Percentiles rank a stretch among this genome's conserved stretches.
phyloP scores from a whole-genome alignment of 768 basidiomycete species.

The Suillus spraguei region DNA sequence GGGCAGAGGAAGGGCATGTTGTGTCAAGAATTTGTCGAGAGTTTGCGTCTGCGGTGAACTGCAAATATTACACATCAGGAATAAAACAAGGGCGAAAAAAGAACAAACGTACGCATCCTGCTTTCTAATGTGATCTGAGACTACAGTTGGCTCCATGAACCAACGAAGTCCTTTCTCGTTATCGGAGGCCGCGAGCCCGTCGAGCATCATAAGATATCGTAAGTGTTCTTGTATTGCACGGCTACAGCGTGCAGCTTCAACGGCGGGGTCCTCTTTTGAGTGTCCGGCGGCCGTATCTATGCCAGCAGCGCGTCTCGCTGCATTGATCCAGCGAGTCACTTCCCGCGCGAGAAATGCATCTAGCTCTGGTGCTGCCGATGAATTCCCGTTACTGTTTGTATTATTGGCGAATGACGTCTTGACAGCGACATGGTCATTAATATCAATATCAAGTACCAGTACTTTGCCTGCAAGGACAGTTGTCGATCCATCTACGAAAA shows the following conservation, averaged over 20 bases:
- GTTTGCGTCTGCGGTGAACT: conserved; percentile 46
- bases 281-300: conserved; percentile 31
- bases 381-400: conserved; percentile 45
- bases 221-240: conserved; percentile 55
- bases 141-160: conserved; percentile 56
- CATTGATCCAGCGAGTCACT: conserved; percentile 58
- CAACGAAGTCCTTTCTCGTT: conserved; percentile 69
- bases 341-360: conserved; percentile 63
- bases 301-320: conserved; percentile 36
- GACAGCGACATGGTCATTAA: conserved; percentile 50
- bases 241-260: conserved; percentile 53
- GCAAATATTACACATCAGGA: not conserved
- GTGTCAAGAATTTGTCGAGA: conserved; percentile 67
- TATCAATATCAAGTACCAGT: conserved; percentile 77
- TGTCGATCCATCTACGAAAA: conserved; percentile 66
- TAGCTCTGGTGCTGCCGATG: conserved; percentile 45
- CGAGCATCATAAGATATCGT: conserved; percentile 71
- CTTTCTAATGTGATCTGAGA: conserved; percentile 22
- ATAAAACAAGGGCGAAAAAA: conserved; percentile 3
- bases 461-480: conserved; percentile 77
- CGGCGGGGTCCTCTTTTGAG: conserved; percentile 46
- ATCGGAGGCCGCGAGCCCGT: conserved; percentile 57
- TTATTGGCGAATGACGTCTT: conserved; percentile 74
- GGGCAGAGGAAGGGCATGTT: conserved; percentile 65
- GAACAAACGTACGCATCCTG: conserved; percentile 15